Percentiles rank a stretch among this genome's conserved stretches.
Conservation (phyloP, 768 basidiomycete genomes). For the Phylloporus sp. region DNA sequence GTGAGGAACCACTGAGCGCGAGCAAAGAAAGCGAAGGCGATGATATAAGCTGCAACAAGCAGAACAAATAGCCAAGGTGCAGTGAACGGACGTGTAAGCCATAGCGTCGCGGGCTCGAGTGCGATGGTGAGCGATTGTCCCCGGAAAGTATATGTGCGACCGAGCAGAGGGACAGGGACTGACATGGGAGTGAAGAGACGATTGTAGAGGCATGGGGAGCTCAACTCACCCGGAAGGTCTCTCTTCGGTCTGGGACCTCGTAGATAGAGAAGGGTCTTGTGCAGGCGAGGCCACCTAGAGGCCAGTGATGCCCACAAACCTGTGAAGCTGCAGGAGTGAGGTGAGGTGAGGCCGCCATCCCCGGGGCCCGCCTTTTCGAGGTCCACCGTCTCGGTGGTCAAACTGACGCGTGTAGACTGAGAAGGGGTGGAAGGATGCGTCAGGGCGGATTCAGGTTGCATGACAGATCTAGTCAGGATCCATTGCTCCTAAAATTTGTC, state of each 20-base stretch:
- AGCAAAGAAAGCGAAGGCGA: conserved; percentile 67
- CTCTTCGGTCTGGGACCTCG: conserved; percentile 58
- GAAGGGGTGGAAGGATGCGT: conserved; percentile 2
- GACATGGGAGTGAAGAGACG: conserved; percentile 1
- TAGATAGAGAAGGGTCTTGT: conserved; percentile 33
- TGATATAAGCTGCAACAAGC: conserved; percentile 58
- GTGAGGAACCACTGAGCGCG: conserved; percentile 70
- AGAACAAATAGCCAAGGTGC: conserved; percentile 50
- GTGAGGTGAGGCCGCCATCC: not conserved
- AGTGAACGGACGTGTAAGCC: conserved; percentile 48
- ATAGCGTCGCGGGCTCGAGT: conserved; percentile 52
- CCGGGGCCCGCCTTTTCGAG: conserved; percentile 4
- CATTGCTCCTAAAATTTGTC: no score
- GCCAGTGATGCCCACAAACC: conserved; percentile 6
- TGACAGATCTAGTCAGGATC: no score
- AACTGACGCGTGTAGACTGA: conserved; percentile 12
- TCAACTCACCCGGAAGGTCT: conserved; percentile 41
- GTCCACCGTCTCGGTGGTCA: not conserved
- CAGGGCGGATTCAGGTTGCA: conserved; percentile 7
- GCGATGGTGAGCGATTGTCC: conserved; percentile 36
- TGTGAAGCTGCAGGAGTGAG: not conserved
- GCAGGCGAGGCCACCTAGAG: conserved; percentile 18
- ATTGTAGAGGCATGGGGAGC: not conserved
- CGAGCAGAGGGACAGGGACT: conserved; percentile 55
- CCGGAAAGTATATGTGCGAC: conserved; percentile 41